phyloP scores from a whole-genome alignment of 352 stramenopile genomes.

The Phytophthora ramorum region DNA sequence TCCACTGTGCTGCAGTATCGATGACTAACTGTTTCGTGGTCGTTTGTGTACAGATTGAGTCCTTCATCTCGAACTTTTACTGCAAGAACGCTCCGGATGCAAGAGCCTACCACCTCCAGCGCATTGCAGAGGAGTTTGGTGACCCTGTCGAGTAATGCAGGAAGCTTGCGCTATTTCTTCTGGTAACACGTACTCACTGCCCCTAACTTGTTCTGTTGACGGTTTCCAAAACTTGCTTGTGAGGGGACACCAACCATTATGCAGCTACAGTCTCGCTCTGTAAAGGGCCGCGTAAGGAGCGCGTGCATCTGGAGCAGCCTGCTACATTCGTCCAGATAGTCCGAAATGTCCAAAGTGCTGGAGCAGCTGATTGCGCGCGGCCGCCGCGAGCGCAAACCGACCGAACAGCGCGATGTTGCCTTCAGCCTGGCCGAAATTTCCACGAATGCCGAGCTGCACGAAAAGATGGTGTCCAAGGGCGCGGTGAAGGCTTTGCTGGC shows the following conservation, averaged over 20 bases:
- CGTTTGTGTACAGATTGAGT: conserved; percentile 58
- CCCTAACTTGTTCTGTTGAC: conserved; percentile 22
- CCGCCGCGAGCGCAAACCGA: conserved; percentile 93
- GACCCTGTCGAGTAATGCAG: conserved; percentile 19
- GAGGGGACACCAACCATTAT: conserved; percentile 24
- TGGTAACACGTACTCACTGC: conserved; percentile 18
- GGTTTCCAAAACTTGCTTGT: conserved; percentile 28
- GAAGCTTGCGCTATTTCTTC: conserved; percentile 14
- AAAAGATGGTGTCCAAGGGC: conserved; percentile 95
- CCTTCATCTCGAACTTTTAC: conserved; percentile 76
- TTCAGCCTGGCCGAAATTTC: conserved; percentile 97
- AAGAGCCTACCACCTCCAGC: conserved; percentile 65
- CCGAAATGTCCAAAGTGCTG: conserved; percentile 92
- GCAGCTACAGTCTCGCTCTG: conserved; percentile 11
- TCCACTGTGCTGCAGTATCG: neutral
- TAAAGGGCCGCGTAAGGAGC: conserved; percentile 1
- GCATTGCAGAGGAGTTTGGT: conserved; percentile 70
- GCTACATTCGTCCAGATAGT: neutral
- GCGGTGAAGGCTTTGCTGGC: conserved; percentile 93
- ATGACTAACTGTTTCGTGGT: neutral
- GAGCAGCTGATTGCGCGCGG: conserved; percentile 97
- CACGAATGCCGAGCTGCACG: conserved; percentile 93
- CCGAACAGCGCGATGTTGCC: conserved; percentile 95
- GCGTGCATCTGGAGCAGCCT: neutral
- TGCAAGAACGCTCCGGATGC: conserved; percentile 65